Base-by-base conservation (phyloP, 1,284 basidiomycete genomes). In the Singerocomus inundabilis region DNA sequence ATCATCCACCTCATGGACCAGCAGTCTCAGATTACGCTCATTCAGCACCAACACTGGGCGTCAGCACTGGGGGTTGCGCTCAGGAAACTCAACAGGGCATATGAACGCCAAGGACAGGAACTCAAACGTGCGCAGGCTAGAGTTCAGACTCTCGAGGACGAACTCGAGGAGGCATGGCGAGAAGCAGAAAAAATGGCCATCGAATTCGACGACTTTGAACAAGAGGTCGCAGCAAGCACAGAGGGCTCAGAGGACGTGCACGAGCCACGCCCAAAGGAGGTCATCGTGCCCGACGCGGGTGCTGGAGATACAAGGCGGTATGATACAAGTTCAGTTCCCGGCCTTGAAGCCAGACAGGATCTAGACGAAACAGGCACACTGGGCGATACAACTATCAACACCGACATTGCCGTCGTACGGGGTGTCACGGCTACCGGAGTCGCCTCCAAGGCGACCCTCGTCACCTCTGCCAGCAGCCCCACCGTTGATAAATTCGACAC, bases 151-250 rank as follows among this genome's bases (percentile, higher is more conserved):
- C 74, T 89, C 12, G 77, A 85, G 58, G 84, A 76, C 9, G 85
- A 89, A 58, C 72, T 88, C n/a, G 82, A 87, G 44, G 88, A 91
- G 51, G 88, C 87, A 2, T 91, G 88, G 88, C 75, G 75, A 40
- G 81, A 84, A 52, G 88, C 88, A 1, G 83, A 88, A 58, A 79
- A 78, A 35, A 72, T 89, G 56, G 88, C 87, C 3, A 66, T 72
- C 45, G 85, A 88, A 62, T 75, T 88, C 58, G 84, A 88, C 60
- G 78, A 80, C 42, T 70, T 53, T 57, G 70, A 68, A 10, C 64
- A 74, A 26, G 69, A 66, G 11, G 70, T 64, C n/a, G 53, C 35
- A 46, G 62, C 57, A 18, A 49, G 44, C 18, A 21, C 47, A 28
- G 67, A 71, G 41, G 63, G 16, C 2, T 53, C 48, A 5, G 57